Conservation (phyloP, 2,329 filamentous ascomycete species). For the Hawksworthiomyces lignivorus region DNA sequence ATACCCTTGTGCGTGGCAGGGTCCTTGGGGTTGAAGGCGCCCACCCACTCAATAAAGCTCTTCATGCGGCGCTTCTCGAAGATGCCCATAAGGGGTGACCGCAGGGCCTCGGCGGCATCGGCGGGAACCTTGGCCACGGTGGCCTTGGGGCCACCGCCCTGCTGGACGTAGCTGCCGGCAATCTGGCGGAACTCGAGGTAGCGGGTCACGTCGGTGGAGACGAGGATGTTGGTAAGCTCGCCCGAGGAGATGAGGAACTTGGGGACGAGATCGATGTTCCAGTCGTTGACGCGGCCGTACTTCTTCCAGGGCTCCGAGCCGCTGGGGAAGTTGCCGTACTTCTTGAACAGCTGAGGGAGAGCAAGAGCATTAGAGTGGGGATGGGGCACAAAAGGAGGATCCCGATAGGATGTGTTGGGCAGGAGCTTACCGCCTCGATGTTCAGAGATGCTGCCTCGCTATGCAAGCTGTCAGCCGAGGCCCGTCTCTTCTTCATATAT, state of each 20-base stretch:
- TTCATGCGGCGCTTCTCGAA: slow-evolving; percentile 98
- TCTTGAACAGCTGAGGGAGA: slow-evolving; percentile 75
- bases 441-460: slow-evolving; percentile 95
- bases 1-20: slow-evolving; percentile 82
- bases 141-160: slow-evolving; percentile 71
- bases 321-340: slow-evolving; percentile 73
- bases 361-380: slow-evolving; percentile 10
- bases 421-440: slow-evolving; percentile 69
- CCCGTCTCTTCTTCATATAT: slow-evolving; percentile 11
- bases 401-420: not conserved
- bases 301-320: slow-evolving; percentile 96
- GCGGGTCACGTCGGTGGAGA: slow-evolving; percentile 85
- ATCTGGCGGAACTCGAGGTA: slow-evolving; percentile 94
- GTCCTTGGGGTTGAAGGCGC: slow-evolving; percentile 74
- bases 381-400: not conserved
- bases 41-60: slow-evolving; percentile 94
- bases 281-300: slow-evolving; percentile 93
- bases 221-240: slow-evolving; percentile 96
- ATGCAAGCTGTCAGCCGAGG: slow-evolving; percentile 17
- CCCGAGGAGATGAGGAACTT: slow-evolving; percentile 99
- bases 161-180: slow-evolving; percentile 92
- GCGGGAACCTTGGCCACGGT: slow-evolving; percentile 96
- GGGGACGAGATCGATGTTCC: slow-evolving; percentile 98
- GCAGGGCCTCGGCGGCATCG: slow-evolving; percentile 81
- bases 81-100: slow-evolving; percentile 90